These are phyloP conservation scores for Pisolithus thermaeus DNA, from an alignment of 1,284 basidiomycete genomes.

Conservation along the genomic window DNA sequence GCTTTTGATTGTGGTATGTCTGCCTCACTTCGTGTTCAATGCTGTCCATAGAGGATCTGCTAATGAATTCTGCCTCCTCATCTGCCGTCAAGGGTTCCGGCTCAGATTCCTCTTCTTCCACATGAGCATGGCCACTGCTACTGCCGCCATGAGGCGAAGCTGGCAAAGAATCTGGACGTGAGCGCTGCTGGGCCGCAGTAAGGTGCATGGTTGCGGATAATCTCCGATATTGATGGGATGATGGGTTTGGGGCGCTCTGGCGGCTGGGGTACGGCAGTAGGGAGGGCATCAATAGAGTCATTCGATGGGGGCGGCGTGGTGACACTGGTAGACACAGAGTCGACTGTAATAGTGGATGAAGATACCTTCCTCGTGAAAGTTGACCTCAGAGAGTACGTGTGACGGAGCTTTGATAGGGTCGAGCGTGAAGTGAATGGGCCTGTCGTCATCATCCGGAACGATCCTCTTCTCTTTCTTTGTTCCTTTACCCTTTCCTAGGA, in stretches of 20 bases:
- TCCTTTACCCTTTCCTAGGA: constrained; percentile 57
- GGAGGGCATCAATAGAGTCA: constrained; percentile 14
- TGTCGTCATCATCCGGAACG: constrained; percentile 42
- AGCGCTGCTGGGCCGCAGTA: constrained; percentile 42
- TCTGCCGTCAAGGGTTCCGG: constrained; percentile 42
- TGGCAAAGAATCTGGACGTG: constrained; percentile 36
- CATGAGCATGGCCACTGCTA: constrained; percentile 41
- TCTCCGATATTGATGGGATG: constrained; percentile 77
- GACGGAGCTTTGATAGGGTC: constrained; percentile 32
- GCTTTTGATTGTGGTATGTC: constrained; percentile 56
- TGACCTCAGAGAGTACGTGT: constrained; percentile 31
- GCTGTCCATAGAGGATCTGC: constrained; percentile 77
- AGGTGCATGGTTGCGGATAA: constrained; percentile 70
- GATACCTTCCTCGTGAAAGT: constrained; percentile 35
- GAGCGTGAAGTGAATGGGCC: constrained; percentile 29
- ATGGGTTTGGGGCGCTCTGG: constrained; percentile 32
- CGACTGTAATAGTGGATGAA: constrained; percentile 35
- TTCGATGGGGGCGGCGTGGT: constrained; percentile 6
- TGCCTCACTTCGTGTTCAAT: constrained; percentile 73
- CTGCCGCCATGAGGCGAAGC: constrained; percentile 43
- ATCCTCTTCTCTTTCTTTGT: constrained; percentile 34
- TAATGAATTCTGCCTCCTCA: constrained; percentile 58
- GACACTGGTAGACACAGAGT: constrained; percentile 18
- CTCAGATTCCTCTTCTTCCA: constrained; percentile 44
- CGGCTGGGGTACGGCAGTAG: constrained; percentile 15